Percentiles rank a stretch among this genome's conserved stretches.
phyloP scores from a whole-genome alignment of 2,329 filamentous ascomycete species.

The Diplodia intermedia region DNA sequence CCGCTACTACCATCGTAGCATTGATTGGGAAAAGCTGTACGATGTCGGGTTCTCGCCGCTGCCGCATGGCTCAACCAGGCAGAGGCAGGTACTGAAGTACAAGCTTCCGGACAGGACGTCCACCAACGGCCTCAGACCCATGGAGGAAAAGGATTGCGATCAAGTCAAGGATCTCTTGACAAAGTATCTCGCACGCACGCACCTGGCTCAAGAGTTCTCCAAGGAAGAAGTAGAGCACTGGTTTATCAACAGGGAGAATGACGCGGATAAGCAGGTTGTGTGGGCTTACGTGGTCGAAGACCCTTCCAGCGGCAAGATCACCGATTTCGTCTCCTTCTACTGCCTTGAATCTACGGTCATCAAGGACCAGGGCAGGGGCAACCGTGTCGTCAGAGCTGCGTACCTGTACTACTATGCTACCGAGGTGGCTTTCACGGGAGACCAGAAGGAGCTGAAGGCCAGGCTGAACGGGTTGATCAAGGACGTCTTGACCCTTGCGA shows the following conservation, averaged over 20 bases:
- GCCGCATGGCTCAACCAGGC: slow-evolving; percentile 80
- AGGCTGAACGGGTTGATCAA: slow-evolving; percentile 81
- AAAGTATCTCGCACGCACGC: slow-evolving; percentile 79
- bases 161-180: slow-evolving; percentile 76
- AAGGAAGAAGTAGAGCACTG: slow-evolving; percentile 86
- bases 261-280: slow-evolving; percentile 72
- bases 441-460: slow-evolving; percentile 69
- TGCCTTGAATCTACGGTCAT: slow-evolving; percentile 92
- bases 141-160: slow-evolving; percentile 80
- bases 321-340: slow-evolving; percentile 98
- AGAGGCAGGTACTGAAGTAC: slow-evolving; percentile 86
- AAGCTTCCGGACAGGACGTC: slow-evolving; percentile 76
- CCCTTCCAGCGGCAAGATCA: slow-evolving; percentile 75
- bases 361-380: slow-evolving; percentile 68
- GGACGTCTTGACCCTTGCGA: slow-evolving; percentile 87
- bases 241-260: slow-evolving; percentile 75
- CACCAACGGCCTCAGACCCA: slow-evolving; percentile 77
- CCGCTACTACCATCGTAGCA: slow-evolving; percentile 90
- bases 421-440: slow-evolving; percentile 22
- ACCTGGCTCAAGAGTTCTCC: slow-evolving; percentile 82
- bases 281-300: slow-evolving; percentile 91
- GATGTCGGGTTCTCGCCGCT: slow-evolving; percentile 93
- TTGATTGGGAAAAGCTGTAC: slow-evolving; percentile 96
- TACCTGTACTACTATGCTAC: slow-evolving; percentile 97
- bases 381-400: slow-evolving; percentile 82